These are phyloP conservation scores for Andrographis paniculata DNA, from an alignment of 305 asterid species.

Conservation along the genomic window DNA sequence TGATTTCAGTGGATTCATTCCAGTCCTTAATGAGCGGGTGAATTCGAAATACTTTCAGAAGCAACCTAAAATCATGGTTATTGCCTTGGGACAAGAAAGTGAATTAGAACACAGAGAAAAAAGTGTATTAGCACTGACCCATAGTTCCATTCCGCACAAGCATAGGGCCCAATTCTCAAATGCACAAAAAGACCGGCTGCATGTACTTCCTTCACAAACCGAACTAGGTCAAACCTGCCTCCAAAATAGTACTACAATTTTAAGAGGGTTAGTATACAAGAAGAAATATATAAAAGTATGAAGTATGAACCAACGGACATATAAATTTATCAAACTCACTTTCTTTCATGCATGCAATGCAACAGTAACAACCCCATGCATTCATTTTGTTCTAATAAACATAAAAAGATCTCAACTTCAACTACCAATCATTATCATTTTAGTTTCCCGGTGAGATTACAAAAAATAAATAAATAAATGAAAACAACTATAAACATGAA, in stretches of 20 bases:
- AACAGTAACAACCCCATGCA: slow-evolving; percentile 3
- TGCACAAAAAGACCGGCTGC: slow-evolving; percentile 71
- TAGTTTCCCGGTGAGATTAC: too few relatives aligned
- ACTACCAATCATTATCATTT: too few relatives aligned
- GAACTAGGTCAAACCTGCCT: slow-evolving; percentile 63
- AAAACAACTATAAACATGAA: too few relatives aligned
- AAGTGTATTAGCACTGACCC: slow-evolving; percentile 39
- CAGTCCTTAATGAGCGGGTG: neutral
- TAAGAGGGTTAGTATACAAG: slow-evolving; percentile 11
- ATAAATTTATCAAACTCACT: neutral
- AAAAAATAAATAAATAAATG: too few relatives aligned
- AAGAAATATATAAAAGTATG: neutral
- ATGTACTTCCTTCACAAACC: slow-evolving; percentile 67
- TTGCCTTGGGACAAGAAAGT: neutral
- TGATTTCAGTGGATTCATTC: slow-evolving; percentile 1
- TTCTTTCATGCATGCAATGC: neutral
- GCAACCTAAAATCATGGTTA: neutral
- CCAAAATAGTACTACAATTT: slow-evolving; percentile 52
- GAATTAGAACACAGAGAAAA: slow-evolving; percentile 6
- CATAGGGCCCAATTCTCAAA: slow-evolving; percentile 79
- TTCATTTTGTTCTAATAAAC: too few relatives aligned
- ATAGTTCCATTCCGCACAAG: slow-evolving; percentile 94
- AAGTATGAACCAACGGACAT: neutral
- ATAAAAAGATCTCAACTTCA: too few relatives aligned
- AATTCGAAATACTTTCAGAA: neutral